Evolutionary conservation across 495 filamentous ascomycete species (phyloP), one percentile per base, ranked within the genome.

Genomic region (Neurospora hispaniola): DNA sequence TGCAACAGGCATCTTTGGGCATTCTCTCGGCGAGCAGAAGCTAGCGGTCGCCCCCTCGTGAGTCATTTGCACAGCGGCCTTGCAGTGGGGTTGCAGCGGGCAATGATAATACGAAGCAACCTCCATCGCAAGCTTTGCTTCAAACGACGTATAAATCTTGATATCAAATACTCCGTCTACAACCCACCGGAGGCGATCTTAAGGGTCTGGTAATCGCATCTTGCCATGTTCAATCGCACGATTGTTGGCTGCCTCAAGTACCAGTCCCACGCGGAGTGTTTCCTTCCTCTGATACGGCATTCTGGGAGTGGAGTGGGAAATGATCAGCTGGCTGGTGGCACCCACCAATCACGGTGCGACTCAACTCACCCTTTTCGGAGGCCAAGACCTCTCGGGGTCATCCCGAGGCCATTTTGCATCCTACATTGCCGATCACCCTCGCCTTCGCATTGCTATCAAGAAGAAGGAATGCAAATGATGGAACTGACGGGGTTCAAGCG

Each of bases 341-440:
- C 39, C 69, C 70, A 44, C 79, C 79, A 81, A 81, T 81, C 75
- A 81, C 20, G 23, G 46, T 35, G 8, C 70, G 18, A 62, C 70
- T n/a, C 59, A 4, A 48, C 66, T 69, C 77, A 78, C 69, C 77
- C 79, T 59, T 75, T 73, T 43, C 70, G 39, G 44, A 42, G 70
- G 59, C 59, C 78, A 42, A 80, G 75, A 75, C 77, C 74, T 73
- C 71, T 79, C 78, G 78, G 78, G 78, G 77, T 69, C 70, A 74
- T 44, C 70, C 44, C 44, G 54, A 62, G 54, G 54, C 31, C 54
- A 62, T 62, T 62, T 8, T 44, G 20, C 42, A 46, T 46, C 72
- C 72, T 46, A 68, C 75, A 75, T 75, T 77, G 54, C 23, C 14
- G 14, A 9, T 66, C 27, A 66, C 54, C 35, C 27, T 66, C 6